phyloP scores from a whole-genome alignment of 805 yeast genomes.

The Wickerhamiella domercqiae region DNA sequence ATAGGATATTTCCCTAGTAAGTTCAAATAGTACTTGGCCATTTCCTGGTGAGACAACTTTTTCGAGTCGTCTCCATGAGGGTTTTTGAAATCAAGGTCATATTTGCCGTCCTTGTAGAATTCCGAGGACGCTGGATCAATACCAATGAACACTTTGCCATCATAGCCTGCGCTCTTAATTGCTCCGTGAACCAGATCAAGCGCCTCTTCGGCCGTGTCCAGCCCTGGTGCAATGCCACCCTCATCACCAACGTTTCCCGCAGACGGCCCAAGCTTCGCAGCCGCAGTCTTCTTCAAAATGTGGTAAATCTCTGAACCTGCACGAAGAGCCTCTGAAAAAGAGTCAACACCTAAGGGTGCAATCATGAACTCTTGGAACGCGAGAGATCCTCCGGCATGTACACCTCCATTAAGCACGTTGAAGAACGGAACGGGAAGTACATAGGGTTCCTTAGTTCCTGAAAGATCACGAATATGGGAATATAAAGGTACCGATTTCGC shows the following conservation, averaged over 20 bases:
- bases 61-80: slow-evolving; percentile 80
- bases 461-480: slow-evolving; percentile 70
- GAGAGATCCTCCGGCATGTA: slow-evolving; percentile 98
- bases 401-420: slow-evolving; percentile 98
- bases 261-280: slow-evolving; percentile 90
- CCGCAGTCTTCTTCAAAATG: slow-evolving; percentile 80
- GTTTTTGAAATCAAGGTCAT: slow-evolving; percentile 98
- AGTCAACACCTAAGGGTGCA: slow-evolving; percentile 81
- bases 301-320: slow-evolving; percentile 98
- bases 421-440: slow-evolving; percentile 98
- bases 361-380: slow-evolving; percentile 99
- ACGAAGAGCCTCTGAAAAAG: slow-evolving; percentile 92
- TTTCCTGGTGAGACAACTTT: slow-evolving; percentile 79
- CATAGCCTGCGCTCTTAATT: slow-evolving; percentile 89
- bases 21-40: slow-evolving; percentile 68
- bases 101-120: slow-evolving; percentile 91
- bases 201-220: slow-evolving; percentile 91
- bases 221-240: slow-evolving; percentile 99
- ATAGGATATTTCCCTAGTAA: slow-evolving; percentile 88
- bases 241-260: slow-evolving; percentile 99
- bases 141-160: slow-evolving; percentile 82
- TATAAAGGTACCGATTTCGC: slow-evolving; percentile 86
- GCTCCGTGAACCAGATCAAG: slow-evolving; percentile 83
- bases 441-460: slow-evolving; percentile 65
- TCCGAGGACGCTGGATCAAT: slow-evolving; percentile 95